Evolutionary conservation across 2,329 filamentous ascomycete species (phyloP), one percentile per base, ranked within the genome.

Genomic region (Sclerotinia sclerotiorum): DNA sequence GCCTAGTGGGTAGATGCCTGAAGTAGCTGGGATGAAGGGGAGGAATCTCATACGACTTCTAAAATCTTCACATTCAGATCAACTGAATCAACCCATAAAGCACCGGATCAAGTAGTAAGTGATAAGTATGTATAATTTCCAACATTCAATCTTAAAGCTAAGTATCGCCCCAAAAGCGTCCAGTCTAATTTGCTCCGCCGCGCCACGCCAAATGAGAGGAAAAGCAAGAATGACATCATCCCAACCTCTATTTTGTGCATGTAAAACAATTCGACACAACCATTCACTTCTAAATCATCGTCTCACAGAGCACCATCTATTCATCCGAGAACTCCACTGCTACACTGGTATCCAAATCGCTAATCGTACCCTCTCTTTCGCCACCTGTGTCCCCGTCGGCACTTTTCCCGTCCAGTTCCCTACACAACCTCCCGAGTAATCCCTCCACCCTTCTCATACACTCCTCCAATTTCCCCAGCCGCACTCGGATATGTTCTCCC

Each of bases 381-480:
- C n/a, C 64, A 32, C 27, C 39, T 2, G 27, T 42, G 5, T 67
- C 65, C 15, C 32, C 24, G 15, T 55, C 42, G 8, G 3, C 39
- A 19, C 27, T 44, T 35, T 63, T 56, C 42, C 66, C 70, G 69
- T 74, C 72, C 15, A 75, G 52, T 10, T 70, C 71, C 19, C 70
- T 69, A 68, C 73, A 75, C 32, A 77, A 55, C 48, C 60, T 72
- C 19, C 66, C 70, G 32, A 77, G 39, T 68, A 77, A 69, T 51
- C 65, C 55, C 57, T 77, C 75, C 48, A 77, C 75, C 65, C 75
- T 73, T 15, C 52, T 19, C 13, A 70, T 75, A 11, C 67, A 54
- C 63, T 71, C 61, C 68, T 77, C 76, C 52, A 77, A 66, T 21
- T 56, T 69, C n/a, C 71, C 69, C 24, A 77, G 52, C 29, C 76